Conservation (phyloP, 495 filamentous ascomycete species). For the Ascobolus immersus region DNA sequence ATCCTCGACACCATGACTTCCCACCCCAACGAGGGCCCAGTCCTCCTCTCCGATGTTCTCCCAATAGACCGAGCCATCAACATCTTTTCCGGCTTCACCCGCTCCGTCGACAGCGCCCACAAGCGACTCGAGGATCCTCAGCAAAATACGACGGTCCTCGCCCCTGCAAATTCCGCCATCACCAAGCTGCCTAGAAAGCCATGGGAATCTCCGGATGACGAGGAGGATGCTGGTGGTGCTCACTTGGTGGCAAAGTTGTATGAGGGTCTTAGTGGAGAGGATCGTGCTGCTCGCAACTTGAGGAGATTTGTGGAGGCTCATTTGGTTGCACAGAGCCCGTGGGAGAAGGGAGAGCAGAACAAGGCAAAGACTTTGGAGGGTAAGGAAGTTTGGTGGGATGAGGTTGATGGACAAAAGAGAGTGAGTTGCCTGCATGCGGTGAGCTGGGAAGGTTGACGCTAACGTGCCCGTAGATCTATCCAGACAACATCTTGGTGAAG, state of each 20-base stretch:
- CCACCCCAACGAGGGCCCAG: too few relatives aligned
- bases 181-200: constrained; percentile 63
- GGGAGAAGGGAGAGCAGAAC: constrained; percentile 37
- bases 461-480: constrained; percentile 28
- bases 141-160: constrained; percentile 68
- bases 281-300: constrained; percentile 55
- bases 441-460: background rate
- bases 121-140: constrained; percentile 41
- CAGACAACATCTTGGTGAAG: constrained; percentile 34
- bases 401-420: constrained; percentile 41
- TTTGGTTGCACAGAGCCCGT: constrained; percentile 50
- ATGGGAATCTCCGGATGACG: constrained; percentile 78
- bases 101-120: constrained; percentile 49
- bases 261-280: constrained; percentile 49
- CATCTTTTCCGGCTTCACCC: constrained; percentile 64
- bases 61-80: constrained; percentile 58
- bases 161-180: constrained; percentile 61
- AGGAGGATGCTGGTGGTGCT: constrained; percentile 37
- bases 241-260: constrained; percentile 45
- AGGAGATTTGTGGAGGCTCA: constrained; percentile 71
- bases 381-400: constrained; percentile 57
- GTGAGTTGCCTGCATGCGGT: constrained; percentile 22
- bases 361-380: constrained; percentile 47
- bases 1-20: constrained; percentile 10
- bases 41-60: constrained; percentile 59